Evolutionary conservation across 129 eudicot genomes (phyloP).

Genomic region (Kitagawia praeruptora): DNA sequence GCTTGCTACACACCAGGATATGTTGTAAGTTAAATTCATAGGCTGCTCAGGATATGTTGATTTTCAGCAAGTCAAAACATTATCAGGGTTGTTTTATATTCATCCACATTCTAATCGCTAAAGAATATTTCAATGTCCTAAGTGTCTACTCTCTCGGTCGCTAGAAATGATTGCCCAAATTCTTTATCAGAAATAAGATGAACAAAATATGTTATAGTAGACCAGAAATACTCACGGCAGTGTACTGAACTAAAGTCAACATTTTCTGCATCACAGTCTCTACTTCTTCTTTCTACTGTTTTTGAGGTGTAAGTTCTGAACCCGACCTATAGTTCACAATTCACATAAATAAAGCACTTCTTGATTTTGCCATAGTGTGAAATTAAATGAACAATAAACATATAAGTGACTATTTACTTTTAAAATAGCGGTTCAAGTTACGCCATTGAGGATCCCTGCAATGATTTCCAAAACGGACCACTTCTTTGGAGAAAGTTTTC

Average conservation of each 20-base stretch:
- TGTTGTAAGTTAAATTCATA: not conserved
- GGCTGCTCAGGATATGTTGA: not conserved
- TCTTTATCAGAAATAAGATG: not conserved
- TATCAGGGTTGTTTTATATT: not conserved
- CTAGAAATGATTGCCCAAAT: not conserved
- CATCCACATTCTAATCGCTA: too few species aligned
- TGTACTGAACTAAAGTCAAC: constrained; percentile 70
- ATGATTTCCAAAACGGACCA: constrained; percentile 91
- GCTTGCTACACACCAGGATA: constrained; percentile 47
- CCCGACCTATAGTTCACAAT: constrained; percentile 44
- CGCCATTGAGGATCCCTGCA: constrained; percentile 99
- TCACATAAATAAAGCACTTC: constrained; percentile 10
- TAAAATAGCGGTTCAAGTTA: constrained; percentile 87
- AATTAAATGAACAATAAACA: not conserved
- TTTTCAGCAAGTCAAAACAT: not conserved
- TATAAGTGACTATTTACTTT: constrained; percentile 43
- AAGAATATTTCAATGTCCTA: too few species aligned
- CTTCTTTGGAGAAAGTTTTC: constrained; percentile 85
- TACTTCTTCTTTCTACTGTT: constrained; percentile 79
- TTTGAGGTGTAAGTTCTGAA: constrained; percentile 62
- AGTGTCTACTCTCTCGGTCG: too few species aligned
- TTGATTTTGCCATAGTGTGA: not conserved
- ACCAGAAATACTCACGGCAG: constrained; percentile 62
- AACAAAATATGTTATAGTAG: not conserved
- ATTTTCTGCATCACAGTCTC: constrained; percentile 67